phyloP scores from a whole-genome alignment of 192 early-diverging fungal species.

The Phlyctochytrium bullatum region DNA sequence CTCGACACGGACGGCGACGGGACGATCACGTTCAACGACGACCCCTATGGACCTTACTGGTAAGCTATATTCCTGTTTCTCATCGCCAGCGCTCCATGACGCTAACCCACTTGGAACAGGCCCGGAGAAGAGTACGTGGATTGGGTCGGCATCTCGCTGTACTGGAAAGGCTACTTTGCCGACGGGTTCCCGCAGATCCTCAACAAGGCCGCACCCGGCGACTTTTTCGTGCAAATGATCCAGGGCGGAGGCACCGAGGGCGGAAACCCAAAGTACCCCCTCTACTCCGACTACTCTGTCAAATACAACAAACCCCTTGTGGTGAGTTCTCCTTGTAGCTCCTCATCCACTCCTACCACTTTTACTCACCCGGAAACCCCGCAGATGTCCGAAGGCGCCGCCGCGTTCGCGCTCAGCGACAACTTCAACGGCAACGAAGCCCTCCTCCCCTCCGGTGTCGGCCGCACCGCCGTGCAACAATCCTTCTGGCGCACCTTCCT shows the following conservation, averaged over 20 bases:
- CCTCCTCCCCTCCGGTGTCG: background rate
- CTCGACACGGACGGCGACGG: slow-evolving; percentile 52
- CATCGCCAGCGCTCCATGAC: slow-evolving; percentile 31
- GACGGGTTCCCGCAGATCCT: background rate
- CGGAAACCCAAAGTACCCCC: slow-evolving; percentile 7
- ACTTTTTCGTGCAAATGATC: slow-evolving; percentile 9
- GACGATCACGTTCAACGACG: background rate
- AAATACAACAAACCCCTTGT: slow-evolving; percentile 8
- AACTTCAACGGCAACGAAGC: background rate
- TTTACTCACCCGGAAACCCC: background rate
- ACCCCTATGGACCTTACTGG: slow-evolving; percentile 36
- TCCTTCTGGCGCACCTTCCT: slow-evolving; percentile 24
- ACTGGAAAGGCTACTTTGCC: slow-evolving; percentile 11
- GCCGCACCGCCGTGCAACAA: slow-evolving; percentile 13
- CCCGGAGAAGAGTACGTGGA: slow-evolving; percentile 31
- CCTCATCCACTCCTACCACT: background rate
- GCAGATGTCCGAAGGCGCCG: slow-evolving; percentile 24
- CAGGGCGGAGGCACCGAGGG: background rate
- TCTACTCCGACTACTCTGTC: slow-evolving; percentile 12
- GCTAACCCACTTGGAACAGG: slow-evolving; percentile 12
- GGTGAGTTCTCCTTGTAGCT: background rate
- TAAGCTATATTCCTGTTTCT: background rate
- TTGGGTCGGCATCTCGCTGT: slow-evolving; percentile 20
- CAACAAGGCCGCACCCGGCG: background rate
- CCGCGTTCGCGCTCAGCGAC: slow-evolving; percentile 19